phyloP scores from a whole-genome alignment of 805 yeast genomes.

The Kodamaea kakaduensis region DNA sequence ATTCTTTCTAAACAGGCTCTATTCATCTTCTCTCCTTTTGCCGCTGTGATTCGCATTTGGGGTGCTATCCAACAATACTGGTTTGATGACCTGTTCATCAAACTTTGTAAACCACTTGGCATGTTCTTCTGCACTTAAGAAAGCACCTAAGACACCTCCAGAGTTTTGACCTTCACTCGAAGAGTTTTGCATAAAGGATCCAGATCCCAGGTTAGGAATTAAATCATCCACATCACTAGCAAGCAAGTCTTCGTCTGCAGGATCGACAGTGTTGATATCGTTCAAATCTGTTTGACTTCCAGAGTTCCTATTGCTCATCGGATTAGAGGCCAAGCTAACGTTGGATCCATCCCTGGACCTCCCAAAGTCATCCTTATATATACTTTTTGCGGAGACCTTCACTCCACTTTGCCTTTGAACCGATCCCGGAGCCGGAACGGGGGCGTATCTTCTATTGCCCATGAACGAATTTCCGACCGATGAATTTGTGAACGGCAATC shows the following conservation, averaged over 20 bases:
- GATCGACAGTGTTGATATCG: conserved; percentile 7
- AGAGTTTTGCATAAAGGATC: conserved; percentile 2
- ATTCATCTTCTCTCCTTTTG: conserved; percentile 8
- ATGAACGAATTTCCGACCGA: conserved; percentile 13
- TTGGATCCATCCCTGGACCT: conserved; percentile 31
- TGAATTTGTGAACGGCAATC: conserved; percentile 24
- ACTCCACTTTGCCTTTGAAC: conserved; percentile 7
- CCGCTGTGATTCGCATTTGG: conserved; percentile 7
- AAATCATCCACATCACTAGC: conserved; percentile 40
- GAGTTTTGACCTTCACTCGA: conserved; percentile 8
- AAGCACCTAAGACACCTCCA: conserved; percentile 37
- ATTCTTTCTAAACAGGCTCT: background rate
- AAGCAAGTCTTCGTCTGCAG: conserved; percentile 24
- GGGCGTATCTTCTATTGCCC: conserved; percentile 23
- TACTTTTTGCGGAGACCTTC: conserved; percentile 10
- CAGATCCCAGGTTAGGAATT: conserved; percentile 14
- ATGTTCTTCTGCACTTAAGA: conserved; percentile 60
- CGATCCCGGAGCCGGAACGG: conserved; percentile 12
- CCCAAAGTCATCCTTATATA: conserved; percentile 19
- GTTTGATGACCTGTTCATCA: conserved; percentile 91
- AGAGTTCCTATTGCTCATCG: conserved; percentile 9
- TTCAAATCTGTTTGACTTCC: conserved; percentile 8
- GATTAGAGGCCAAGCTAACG: conserved; percentile 21
- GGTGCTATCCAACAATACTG: conserved; percentile 69
- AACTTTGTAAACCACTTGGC: conserved; percentile 90